Percentiles rank a stretch among this genome's conserved stretches.
Conservation (phyloP, 345 rosid species). For the Geranium rotundifolium region DNA sequence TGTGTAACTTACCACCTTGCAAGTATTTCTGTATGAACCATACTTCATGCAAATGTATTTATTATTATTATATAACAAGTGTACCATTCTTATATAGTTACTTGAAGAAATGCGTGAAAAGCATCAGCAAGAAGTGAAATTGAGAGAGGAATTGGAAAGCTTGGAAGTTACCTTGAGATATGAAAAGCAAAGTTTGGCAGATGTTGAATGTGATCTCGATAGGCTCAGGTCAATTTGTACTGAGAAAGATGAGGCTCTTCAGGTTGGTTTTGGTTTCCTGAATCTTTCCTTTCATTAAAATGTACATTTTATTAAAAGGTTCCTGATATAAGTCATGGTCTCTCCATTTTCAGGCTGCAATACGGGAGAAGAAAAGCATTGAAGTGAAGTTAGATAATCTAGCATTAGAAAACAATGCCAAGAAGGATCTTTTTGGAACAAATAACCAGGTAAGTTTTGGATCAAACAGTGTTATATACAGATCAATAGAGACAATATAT, state of each 20-base stretch:
- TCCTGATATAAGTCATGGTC: conserved; percentile 8
- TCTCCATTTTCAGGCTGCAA: conserved; percentile 31
- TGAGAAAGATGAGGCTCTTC: conserved; percentile 63
- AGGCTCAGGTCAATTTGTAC: conserved; percentile 39
- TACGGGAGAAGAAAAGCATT: conserved; percentile 45
- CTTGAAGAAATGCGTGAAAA: conserved; percentile 61
- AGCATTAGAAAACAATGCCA: conserved; percentile 28
- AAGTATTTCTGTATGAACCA: too few species aligned
- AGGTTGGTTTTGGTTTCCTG: conserved; percentile 34
- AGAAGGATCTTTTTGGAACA: conserved; percentile 26
- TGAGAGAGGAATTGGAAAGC: conserved; percentile 63
- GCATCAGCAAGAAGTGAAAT: conserved; percentile 38
- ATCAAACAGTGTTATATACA: not conserved
- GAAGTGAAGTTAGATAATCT: conserved; percentile 43
- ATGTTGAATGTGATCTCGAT: conserved; percentile 42
- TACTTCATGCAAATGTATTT: not conserved
- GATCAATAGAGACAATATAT: not conserved
- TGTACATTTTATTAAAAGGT: not conserved
- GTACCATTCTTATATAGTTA: conserved; percentile 34
- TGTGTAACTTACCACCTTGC: too few species aligned
- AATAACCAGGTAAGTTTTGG: conserved; percentile 44
- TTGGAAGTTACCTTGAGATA: conserved; percentile 45
- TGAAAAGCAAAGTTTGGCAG: conserved; percentile 50
- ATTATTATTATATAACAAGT: not conserved
- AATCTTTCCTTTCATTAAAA: not conserved